Base-by-base conservation (phyloP, 352 stramenopile species). In the Phytophthora colocasiae region DNA sequence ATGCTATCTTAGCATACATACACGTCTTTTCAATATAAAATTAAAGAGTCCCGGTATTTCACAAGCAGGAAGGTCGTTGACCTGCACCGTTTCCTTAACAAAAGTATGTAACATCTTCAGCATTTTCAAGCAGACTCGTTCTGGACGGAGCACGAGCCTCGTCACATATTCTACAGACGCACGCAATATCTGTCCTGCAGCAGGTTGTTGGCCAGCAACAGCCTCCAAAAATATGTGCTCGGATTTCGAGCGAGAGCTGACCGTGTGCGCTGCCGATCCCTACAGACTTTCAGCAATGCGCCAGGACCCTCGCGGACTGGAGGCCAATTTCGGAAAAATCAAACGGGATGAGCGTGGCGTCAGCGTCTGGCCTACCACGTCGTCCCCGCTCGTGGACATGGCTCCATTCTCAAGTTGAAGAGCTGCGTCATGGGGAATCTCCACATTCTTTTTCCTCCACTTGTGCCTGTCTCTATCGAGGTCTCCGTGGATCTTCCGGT, bases 221-320 rank as follows among this genome's bases (percentile, higher is more conserved):
- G n/a, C 3, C 10, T 22, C 26, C 22, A 1, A 22, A 9, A 36
- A 46, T 15, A 45, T 26, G 29, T 34, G 22, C 46, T 50, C 24
- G 12, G 24, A 26, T 19, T 41, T 27, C 17, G 4, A 56, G 34
- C n/a, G 10, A 43, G 31, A 43, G 54, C 31, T 36, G 31, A 10
- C 9, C 31, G 31, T 36, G 31, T 36, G 59, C 27, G n/a, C 19
- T 55, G 32, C 26, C 43, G 17, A 61, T 48, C 51, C 31, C 38
- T 45, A 19, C 36, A 55, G 15, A 7, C 51, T 34, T 34, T 36
- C 34, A 44, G 40, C 34, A 34, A 51, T 24, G 8, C 22, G 22
- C 26, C 24, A n/a, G 29, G 51, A 45, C 64, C 58, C 63, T 72
- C 64, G 64, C 64, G 64, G 41, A 72, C 49, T 72, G 51, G 50